Evolutionary conservation across 2,329 filamentous ascomycete genomes (phyloP).

Genomic region (Claviceps digitariae): DNA sequence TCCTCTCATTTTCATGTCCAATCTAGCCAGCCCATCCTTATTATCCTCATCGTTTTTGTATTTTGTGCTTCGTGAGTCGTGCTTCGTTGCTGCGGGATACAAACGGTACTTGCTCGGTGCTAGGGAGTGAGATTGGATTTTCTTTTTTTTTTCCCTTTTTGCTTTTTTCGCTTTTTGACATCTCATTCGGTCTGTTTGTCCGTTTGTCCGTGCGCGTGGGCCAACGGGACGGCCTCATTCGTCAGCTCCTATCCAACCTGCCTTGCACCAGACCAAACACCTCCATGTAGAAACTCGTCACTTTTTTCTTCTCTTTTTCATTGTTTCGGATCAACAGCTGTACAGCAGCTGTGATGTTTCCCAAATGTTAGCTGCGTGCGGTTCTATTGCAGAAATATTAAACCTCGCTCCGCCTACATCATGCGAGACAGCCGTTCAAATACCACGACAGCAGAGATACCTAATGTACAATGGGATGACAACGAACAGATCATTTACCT

Average conservation of each 20-base stretch:
- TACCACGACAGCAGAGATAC: too few relatives aligned
- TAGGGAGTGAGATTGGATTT: not conserved
- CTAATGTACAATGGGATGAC: too few relatives aligned
- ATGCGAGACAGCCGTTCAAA: too few relatives aligned
- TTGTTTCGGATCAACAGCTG: not conserved
- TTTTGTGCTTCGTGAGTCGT: not conserved
- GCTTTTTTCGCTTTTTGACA: not conserved
- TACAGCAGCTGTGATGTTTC: too few relatives aligned
- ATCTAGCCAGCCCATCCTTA: not conserved
- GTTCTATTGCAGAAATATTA: not conserved
- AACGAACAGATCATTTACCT: not conserved
- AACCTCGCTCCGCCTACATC: too few relatives aligned
- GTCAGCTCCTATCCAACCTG: not conserved
- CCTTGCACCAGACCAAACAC: not conserved
- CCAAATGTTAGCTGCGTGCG: not conserved
- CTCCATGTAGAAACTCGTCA: too few relatives aligned
- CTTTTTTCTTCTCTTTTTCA: not conserved
- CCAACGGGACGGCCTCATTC: constrained; percentile 3
- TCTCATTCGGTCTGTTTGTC: too few relatives aligned
- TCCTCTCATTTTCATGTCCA: not conserved
- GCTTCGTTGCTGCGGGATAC: not conserved
- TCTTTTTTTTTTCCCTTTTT: not conserved
- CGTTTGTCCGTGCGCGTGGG: constrained; percentile 1
- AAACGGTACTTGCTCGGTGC: not conserved
- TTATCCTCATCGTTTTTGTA: not conserved